Evolutionary conservation across 2,329 filamentous ascomycete species (phyloP), one percentile per base, ranked within the genome.

Genomic region (Pseudodiploospora longispora): DNA sequence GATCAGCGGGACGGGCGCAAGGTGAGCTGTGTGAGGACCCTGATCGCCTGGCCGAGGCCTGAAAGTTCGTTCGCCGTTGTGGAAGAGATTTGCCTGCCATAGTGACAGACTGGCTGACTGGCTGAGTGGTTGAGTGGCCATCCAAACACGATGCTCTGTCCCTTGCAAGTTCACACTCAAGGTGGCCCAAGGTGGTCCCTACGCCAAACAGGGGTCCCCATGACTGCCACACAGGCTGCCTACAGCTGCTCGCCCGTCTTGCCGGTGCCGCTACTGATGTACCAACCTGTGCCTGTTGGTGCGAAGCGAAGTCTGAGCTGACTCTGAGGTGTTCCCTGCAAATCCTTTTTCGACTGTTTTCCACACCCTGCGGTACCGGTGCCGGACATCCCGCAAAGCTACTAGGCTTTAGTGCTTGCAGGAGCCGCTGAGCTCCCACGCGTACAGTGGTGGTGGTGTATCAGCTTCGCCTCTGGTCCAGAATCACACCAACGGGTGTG

Each of bases 321-420:
- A 40, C 30, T 29, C 38, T 30, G 12, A 9, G 12, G 34, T 40
- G n/a, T 40, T 40, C 19, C 19, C 19, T 19, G 19, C 19, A 19
- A 19, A 19, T 40, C 38, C 10, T 38, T 10, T 46, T 36, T 44
- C 36, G 19, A 19, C 19, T 19, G 19, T 19, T 36, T 36, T 30
- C 30, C 27, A 27, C 10, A 31, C 10, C 6, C 27, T 10, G 27
- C 27, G 10, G 12, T 27, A 19, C 34, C 43, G 46, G 35, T 47
- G 44, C 47, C 47, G 47, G 57, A 54, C 57, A 49, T 59, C 54
- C 57, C 57, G 57, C 57, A 48, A 46, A 57, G 51, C 57, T 59
- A 59, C 19, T 19, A 47, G 42, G 47, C 47, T 58, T 51, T 57
- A 57, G 53, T 53, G 50, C 47, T 47, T 50, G 51, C 50, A 49